Conservation (phyloP, 176 grass and related monocot genomes). For the Bromus sterilis region DNA sequence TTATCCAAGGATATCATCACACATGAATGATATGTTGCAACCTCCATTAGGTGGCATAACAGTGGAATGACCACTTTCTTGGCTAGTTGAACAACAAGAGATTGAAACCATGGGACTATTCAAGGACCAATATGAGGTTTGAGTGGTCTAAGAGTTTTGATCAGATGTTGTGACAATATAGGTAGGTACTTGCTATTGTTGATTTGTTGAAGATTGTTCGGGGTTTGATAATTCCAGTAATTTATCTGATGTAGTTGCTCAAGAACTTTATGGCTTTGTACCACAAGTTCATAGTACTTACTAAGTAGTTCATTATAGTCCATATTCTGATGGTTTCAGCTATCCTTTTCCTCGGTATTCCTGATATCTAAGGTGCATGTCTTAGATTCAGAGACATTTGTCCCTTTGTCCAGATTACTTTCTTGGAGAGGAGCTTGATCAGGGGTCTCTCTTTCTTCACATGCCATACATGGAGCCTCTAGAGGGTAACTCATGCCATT, state of each 20-base stretch:
- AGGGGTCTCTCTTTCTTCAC: constrained; percentile 9
- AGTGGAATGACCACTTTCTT: constrained; percentile 26
- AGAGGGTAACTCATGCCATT: too few relatives aligned
- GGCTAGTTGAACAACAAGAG: constrained; percentile 27
- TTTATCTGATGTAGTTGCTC: constrained; percentile 59
- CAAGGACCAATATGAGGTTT: constrained; percentile 37
- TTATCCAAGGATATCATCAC: constrained; percentile 48
- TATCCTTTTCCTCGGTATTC: constrained; percentile 5
- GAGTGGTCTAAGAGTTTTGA: constrained; percentile 22
- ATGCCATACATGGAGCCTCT: too few relatives aligned
- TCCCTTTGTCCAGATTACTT: constrained; percentile 15
- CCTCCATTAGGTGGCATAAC: constrained; percentile 19
- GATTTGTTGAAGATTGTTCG: constrained; percentile 25
- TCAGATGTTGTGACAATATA: constrained; percentile 33
- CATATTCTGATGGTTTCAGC: constrained; percentile 22
- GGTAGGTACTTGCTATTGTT: constrained; percentile 25
- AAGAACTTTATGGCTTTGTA: constrained; percentile 58
- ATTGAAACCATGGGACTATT: constrained; percentile 43
- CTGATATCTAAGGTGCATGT: not conserved
- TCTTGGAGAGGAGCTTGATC: constrained; percentile 36
- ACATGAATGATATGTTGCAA: constrained; percentile 37
- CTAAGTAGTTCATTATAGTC: constrained; percentile 54
- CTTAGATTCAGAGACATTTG: constrained; percentile 11
- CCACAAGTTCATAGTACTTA: constrained; percentile 73
- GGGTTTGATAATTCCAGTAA: constrained; percentile 55